Evolutionary conservation across 441 rosid genomes (phyloP).

Genomic region (Gossypium gossypioides): DNA sequence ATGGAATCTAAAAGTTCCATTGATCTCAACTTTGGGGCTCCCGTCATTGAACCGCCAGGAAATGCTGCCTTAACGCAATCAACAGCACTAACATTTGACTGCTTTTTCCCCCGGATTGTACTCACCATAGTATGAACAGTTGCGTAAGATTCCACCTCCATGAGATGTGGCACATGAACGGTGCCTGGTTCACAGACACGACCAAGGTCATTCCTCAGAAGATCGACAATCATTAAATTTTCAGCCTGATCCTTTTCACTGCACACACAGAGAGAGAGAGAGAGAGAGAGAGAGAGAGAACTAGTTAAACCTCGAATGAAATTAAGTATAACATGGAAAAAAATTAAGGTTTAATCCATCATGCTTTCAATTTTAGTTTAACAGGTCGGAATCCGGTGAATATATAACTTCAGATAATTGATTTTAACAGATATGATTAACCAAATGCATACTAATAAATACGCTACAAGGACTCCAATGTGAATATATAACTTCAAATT

Average conservation of each 20-base stretch:
- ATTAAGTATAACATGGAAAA: not conserved
- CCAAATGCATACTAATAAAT: too few relatives aligned
- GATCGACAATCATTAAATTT: slow-evolving; percentile 95
- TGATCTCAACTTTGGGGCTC: slow-evolving; percentile 92
- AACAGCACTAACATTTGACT: slow-evolving; percentile 45
- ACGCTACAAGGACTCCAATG: too few relatives aligned
- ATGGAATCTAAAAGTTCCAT: slow-evolving; percentile 77
- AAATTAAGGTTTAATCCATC: not conserved
- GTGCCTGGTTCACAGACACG: slow-evolving; percentile 85
- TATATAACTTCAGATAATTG: too few relatives aligned
- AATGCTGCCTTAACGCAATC: slow-evolving; percentile 81
- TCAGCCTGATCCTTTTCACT: slow-evolving; percentile 97
- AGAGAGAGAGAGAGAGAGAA: not conserved
- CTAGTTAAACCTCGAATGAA: not conserved
- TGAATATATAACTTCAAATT: too few relatives aligned
- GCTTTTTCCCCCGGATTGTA: slow-evolving; percentile 65
- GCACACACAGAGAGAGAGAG: not conserved
- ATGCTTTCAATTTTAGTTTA: not conserved
- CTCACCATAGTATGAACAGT: slow-evolving; percentile 98
- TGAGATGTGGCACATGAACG: slow-evolving; percentile 79
- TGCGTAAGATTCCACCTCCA: slow-evolving; percentile 92
- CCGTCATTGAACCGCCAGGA: slow-evolving; percentile 97
- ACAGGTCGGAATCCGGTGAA: not conserved
- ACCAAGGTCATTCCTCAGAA: slow-evolving; percentile 86
- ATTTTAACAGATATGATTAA: too few relatives aligned